Evolutionary conservation across 2,329 filamentous ascomycete genomes (phyloP).

Genomic region (Cercospora zeae-maydis): DNA sequence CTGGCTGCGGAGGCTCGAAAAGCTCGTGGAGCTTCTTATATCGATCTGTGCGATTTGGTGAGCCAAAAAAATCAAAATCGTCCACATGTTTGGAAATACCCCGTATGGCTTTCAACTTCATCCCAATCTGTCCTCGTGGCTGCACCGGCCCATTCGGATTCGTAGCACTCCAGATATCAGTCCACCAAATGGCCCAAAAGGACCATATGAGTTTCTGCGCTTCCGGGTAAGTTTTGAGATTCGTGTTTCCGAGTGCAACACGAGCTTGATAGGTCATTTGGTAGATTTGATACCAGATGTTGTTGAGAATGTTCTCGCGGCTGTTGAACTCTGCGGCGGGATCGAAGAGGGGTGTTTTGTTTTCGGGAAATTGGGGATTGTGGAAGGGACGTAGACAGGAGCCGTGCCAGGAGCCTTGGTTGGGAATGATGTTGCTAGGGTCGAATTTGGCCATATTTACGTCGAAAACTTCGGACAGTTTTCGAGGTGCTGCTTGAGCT

Average conservation of each 20-base stretch:
- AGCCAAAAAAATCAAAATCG: background rate
- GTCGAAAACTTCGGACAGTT: background rate
- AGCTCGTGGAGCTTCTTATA: background rate
- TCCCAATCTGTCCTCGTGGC: background rate
- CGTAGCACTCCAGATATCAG: background rate
- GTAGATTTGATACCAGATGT: constrained; percentile 4
- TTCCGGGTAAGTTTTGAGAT: background rate
- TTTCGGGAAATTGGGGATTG: background rate
- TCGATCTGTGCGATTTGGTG: background rate
- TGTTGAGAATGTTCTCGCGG: background rate
- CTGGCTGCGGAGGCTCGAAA: background rate
- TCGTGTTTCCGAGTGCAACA: background rate
- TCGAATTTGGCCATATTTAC: background rate
- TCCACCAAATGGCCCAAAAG: background rate
- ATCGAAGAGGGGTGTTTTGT: background rate
- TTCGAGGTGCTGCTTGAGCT: background rate
- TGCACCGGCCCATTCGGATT: background rate
- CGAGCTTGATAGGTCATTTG: constrained; percentile 1
- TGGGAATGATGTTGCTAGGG: background rate
- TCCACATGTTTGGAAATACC: background rate
- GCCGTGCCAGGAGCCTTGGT: background rate
- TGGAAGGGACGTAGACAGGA: background rate
- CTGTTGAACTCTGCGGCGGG: background rate
- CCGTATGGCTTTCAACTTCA: background rate
- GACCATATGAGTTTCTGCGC: background rate